A percentile compares a stretch with the other conserved stretches of the same genome.
phyloP scores from a whole-genome alignment of 2,329 filamentous ascomycete species.

The Cytospora mali region DNA sequence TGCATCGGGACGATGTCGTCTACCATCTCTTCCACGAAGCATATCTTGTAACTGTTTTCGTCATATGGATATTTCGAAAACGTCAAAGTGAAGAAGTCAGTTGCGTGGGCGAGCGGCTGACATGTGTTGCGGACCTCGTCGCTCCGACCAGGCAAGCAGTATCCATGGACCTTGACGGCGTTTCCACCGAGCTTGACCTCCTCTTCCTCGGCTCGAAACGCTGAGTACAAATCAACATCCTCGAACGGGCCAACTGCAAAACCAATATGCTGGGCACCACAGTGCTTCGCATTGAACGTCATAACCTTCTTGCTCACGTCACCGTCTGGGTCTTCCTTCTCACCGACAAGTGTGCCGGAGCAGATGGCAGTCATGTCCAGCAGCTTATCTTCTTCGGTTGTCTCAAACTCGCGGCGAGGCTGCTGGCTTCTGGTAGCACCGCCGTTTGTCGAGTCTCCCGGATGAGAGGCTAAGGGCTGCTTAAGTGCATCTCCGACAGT shows the following conservation, averaged over 20 bases:
- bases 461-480: slow-evolving; percentile 49
- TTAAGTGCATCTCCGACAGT: slow-evolving; percentile 79
- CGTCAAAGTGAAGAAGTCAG: slow-evolving; percentile 88
- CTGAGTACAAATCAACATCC: slow-evolving; percentile 80
- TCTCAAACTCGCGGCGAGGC: slow-evolving; percentile 42
- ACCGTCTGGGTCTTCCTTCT: slow-evolving; percentile 75
- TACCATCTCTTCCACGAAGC: slow-evolving; percentile 88
- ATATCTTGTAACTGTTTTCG: slow-evolving; percentile 75
- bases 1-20: slow-evolving; percentile 76
- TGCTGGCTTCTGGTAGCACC: slow-evolving; percentile 42
- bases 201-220: slow-evolving; percentile 86
- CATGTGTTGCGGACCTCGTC: slow-evolving; percentile 87
- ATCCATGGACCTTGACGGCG: slow-evolving; percentile 86
- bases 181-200: slow-evolving; percentile 89
- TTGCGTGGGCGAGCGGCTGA: slow-evolving; percentile 78
- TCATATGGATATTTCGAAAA: slow-evolving; percentile 91
- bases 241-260: slow-evolving; percentile 96
- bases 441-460: slow-evolving; percentile 28
- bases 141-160: slow-evolving; percentile 81
- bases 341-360: slow-evolving; percentile 85
- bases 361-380: slow-evolving; percentile 89
- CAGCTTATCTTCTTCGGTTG: slow-evolving; percentile 79
- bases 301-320: slow-evolving; percentile 86
- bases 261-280: slow-evolving; percentile 84
- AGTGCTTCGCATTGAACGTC: slow-evolving; percentile 75